Evolutionary conservation across 495 filamentous ascomycete genomes (phyloP).

Genomic region (Aspergillus haitiensis): DNA sequence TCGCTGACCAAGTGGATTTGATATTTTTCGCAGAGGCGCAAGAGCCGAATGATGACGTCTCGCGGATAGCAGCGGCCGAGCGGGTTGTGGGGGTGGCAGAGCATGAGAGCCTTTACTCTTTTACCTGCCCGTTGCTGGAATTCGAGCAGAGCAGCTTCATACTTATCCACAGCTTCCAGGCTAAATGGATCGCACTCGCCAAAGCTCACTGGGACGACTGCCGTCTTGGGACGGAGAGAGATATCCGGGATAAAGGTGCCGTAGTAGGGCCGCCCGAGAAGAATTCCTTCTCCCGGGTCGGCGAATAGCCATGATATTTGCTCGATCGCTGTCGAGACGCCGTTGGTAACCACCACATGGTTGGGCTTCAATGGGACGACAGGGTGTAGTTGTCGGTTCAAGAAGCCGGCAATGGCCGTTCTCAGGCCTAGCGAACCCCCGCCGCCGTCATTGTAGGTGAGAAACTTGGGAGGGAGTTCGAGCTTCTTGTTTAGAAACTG

Average conservation of each 20-base stretch:
- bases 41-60: slow-evolving; percentile 45
- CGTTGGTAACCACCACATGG: slow-evolving; percentile 49
- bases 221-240: slow-evolving; percentile 28
- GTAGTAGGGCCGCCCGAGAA: slow-evolving; percentile 54
- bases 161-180: slow-evolving; percentile 39
- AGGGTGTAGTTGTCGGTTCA: slow-evolving; percentile 48
- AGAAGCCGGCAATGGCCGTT: slow-evolving; percentile 43
- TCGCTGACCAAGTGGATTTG: slow-evolving; percentile 61
- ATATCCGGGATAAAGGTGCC: slow-evolving; percentile 45
- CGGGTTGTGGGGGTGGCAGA: slow-evolving; percentile 65
- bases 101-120: slow-evolving; percentile 50
- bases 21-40: slow-evolving; percentile 55
- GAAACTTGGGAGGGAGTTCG: slow-evolving; percentile 33
- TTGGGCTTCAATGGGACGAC: slow-evolving; percentile 33
- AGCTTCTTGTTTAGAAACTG: slow-evolving; percentile 34
- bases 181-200: slow-evolving; percentile 48
- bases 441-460: slow-evolving; percentile 48
- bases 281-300: slow-evolving; percentile 50
- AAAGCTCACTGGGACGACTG: slow-evolving; percentile 45
- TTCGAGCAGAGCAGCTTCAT: slow-evolving; percentile 39
- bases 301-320: slow-evolving; percentile 45
- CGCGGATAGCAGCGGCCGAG: slow-evolving; percentile 57
- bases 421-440: slow-evolving; percentile 36
- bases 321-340: slow-evolving; percentile 49
- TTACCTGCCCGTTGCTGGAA: slow-evolving; percentile 29